phyloP scores from a whole-genome alignment of 2,329 filamentous ascomycete species.

The Verticillium klebahnii region DNA sequence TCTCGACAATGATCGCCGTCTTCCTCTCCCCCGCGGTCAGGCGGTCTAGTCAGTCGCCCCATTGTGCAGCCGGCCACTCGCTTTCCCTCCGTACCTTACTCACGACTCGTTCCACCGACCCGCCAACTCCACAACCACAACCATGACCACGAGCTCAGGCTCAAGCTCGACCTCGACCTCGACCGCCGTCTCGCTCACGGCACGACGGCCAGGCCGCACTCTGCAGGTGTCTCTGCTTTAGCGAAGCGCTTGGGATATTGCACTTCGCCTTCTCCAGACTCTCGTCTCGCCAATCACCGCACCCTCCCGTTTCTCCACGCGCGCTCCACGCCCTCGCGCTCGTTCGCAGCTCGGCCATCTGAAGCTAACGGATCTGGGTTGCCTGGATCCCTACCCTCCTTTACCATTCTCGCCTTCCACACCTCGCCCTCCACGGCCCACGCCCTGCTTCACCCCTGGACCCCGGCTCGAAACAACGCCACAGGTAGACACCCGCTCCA shows the following conservation, averaged over 20 bases:
- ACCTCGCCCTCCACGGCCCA: not conserved
- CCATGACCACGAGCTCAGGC: not conserved
- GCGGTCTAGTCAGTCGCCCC: not conserved
- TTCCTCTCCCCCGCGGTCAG: not conserved
- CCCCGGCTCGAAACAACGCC: conserved; percentile 1
- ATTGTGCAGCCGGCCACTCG: not conserved
- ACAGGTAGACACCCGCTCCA: conserved; percentile 1
- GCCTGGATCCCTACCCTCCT: conserved; percentile 1
- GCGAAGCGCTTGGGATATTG: not conserved
- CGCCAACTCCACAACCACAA: not conserved
- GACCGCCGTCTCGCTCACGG: not conserved
- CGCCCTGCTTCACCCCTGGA: not conserved
- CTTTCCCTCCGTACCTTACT: no score
- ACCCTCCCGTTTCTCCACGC: not conserved
- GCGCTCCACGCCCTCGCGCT: not conserved
- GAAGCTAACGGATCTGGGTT: not conserved
- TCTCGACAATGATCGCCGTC: not conserved
- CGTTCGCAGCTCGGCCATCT: not conserved
- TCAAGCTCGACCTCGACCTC: not conserved
- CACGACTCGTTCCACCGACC: not conserved
- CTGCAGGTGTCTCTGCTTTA: not conserved
- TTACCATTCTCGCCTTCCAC: not conserved
- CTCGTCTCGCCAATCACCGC: not conserved
- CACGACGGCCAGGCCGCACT: not conserved
- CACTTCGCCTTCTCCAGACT: not conserved